Percentiles rank a stretch among this genome's conserved stretches.
Conservation (phyloP, 768 basidiomycete species). For the Multifurca ochricompacta region DNA sequence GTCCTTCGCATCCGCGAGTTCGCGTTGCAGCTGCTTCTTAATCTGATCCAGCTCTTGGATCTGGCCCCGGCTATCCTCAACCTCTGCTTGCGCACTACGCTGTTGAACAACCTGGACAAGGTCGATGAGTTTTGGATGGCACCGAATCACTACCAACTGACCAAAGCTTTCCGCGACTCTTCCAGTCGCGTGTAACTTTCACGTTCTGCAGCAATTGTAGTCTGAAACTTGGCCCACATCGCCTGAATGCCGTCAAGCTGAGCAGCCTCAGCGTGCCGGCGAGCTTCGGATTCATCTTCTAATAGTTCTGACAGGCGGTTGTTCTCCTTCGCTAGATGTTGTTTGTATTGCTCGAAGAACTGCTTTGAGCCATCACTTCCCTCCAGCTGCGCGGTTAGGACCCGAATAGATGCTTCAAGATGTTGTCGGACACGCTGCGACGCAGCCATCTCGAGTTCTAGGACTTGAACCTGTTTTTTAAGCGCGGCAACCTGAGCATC, state of each 20-base stretch:
- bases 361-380: constrained; percentile 59
- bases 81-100: constrained; percentile 51
- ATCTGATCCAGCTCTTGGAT: constrained; percentile 48
- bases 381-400: constrained; percentile 54
- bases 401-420: constrained; percentile 50
- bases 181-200: constrained; percentile 57
- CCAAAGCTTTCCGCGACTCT: constrained; percentile 63
- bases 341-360: constrained; percentile 48
- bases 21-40: constrained; percentile 52
- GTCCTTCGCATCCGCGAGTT: constrained; percentile 45
- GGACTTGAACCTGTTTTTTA: constrained; percentile 56
- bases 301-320: constrained; percentile 45
- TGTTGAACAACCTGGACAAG: constrained; percentile 55
- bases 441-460: constrained; percentile 61
- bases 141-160: constrained; percentile 28
- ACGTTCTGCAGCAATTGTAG: constrained; percentile 49
- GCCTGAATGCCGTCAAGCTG: constrained; percentile 56
- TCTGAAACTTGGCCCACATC: constrained; percentile 61
- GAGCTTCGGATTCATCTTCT: constrained; percentile 56
- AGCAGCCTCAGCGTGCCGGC: constrained; percentile 50
- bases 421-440: constrained; percentile 61
- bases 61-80: constrained; percentile 58
- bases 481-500: constrained; percentile 41
- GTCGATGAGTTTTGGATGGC: not conserved
- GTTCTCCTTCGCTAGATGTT: constrained; percentile 53